Evolutionary conservation across 208 protist genomes (phyloP).

Genomic region (Leishmania guyanensis): DNA sequence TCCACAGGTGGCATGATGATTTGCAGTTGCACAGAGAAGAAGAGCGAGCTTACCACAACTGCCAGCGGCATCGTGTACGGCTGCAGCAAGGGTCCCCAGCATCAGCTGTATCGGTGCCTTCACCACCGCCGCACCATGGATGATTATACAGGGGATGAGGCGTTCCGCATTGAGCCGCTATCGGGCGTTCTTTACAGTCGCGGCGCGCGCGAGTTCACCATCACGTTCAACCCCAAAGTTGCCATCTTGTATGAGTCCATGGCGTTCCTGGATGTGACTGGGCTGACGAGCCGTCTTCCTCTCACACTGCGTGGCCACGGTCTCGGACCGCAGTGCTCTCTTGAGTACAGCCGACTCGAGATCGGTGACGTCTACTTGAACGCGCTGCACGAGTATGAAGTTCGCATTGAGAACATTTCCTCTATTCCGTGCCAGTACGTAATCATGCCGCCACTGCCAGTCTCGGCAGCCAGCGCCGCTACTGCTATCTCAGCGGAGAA

Average conservation of each 20-base stretch:
- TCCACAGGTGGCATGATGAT: neutral
- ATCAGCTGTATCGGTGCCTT: neutral
- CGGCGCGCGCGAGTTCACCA: slow-evolving; percentile 76
- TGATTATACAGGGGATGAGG: slow-evolving; percentile 74
- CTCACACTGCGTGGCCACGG: slow-evolving; percentile 80
- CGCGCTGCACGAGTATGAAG: slow-evolving; percentile 90
- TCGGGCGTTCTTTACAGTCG: slow-evolving; percentile 84
- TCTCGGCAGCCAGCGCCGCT: neutral
- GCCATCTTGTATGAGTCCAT: slow-evolving; percentile 67
- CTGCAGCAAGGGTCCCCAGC: slow-evolving; percentile 9
- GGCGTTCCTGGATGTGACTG: slow-evolving; percentile 88
- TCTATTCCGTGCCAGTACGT: slow-evolving; percentile 90
- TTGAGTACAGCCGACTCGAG: slow-evolving; percentile 90
- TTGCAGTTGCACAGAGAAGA: neutral
- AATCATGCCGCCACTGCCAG: slow-evolving; percentile 52
- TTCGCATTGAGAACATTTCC: slow-evolving; percentile 90
- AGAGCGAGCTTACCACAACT: neutral
- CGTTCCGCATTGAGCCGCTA: slow-evolving; percentile 90
- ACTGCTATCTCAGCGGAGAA: neutral
- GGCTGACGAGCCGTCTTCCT: slow-evolving; percentile 69
- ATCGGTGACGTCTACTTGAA: slow-evolving; percentile 96
- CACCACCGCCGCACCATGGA: neutral
- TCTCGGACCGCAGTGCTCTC: slow-evolving; percentile 87
- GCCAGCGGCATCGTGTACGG: neutral
- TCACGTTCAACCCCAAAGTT: slow-evolving; percentile 90